Evolutionary conservation across 2,329 filamentous ascomycete genomes (phyloP), one percentile per base, ranked within the genome.

Genomic region (Nemania diffusa): DNA sequence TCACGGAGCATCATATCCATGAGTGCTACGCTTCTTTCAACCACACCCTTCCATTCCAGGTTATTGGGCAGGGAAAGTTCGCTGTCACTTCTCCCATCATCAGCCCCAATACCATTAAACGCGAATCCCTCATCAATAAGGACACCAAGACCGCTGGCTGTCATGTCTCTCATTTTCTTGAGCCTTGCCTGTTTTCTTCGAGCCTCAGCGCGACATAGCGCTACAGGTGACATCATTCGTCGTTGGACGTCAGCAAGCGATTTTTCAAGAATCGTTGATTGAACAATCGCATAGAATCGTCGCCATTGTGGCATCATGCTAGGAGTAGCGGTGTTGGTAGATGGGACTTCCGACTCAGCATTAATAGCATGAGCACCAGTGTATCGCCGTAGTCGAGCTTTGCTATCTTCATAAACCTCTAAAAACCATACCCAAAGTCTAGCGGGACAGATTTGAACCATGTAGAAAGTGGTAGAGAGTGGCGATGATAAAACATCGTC

Each of bases 1-100:
- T 93, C 91, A 29, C 86, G 87, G 5, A 97, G 85, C 22, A 98
- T 90, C 74, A 91, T 92, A 74, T 97, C 92, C 86, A 98, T 97
- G 32, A 97, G 82, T 24, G 90, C 88, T 51, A 97, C 91, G 72
- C 92, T 97, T 64, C 91, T 88, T 71, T 92, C 90, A 22, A 97
- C 88, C 11, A 92, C 88, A 40, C 88, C 88, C 78, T 94, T 96
- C 78, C 87, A 85, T 69, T 87, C 84, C 42, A 83, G 82, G 34
- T 71, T 76, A 13, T 79, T 78, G 3, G 78, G 83, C 61, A 83
- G 81, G 37, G 80, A 78, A 62, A 84, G 50, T 9, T 69, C 59
- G 57, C 60, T 80, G 37, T 84, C 81, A 20, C 81, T 81, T 59
- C 84, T 83, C 46, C 83, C 83, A 57, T 88, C 85, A 46, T 90